Conservation (phyloP, 2,329 filamentous ascomycete species). For the Fusarium sacchari region DNA sequence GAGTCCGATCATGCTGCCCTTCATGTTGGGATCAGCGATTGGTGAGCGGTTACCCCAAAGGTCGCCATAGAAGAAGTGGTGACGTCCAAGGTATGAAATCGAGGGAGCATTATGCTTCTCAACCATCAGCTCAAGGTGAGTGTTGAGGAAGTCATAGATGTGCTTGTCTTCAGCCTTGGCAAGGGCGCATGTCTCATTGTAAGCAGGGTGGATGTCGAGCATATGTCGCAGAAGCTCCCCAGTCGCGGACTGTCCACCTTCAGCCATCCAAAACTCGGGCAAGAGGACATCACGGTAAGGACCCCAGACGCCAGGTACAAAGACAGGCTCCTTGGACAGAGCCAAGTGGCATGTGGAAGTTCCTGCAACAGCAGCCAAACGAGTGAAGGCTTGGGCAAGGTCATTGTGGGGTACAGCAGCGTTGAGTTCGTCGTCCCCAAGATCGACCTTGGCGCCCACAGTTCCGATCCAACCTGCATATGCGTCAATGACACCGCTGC, state of each 20-base stretch:
- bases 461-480: conserved; percentile 99
- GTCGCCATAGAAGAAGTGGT: conserved; percentile 99
- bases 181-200: conserved; percentile 79
- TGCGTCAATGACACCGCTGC: conserved; percentile 96
- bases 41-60: conserved; percentile 97
- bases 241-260: conserved; percentile 95
- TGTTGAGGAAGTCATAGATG: conserved; percentile 95
- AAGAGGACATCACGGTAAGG: conserved; percentile 95
- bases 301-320: conserved; percentile 96
- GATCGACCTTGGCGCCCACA: conserved; percentile 93
- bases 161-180: conserved; percentile 86
- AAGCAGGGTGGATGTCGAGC: conserved; percentile 93
- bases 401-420: conserved; percentile 79
- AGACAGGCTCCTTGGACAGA: conserved; percentile 92
- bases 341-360: conserved; percentile 98
- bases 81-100: conserved; percentile 86
- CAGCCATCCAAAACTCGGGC: conserved; percentile 94
- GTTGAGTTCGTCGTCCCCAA: conserved; percentile 73
- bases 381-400: conserved; percentile 90
- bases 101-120: conserved; percentile 76
- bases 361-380: conserved; percentile 91
- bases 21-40: conserved; percentile 92
- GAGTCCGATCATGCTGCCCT: conserved; percentile 86
- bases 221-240: conserved; percentile 95
- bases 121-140: conserved; percentile 81